Base-by-base conservation (phyloP, 495 filamentous ascomycete genomes). In the Daldinia bambusicola region DNA sequence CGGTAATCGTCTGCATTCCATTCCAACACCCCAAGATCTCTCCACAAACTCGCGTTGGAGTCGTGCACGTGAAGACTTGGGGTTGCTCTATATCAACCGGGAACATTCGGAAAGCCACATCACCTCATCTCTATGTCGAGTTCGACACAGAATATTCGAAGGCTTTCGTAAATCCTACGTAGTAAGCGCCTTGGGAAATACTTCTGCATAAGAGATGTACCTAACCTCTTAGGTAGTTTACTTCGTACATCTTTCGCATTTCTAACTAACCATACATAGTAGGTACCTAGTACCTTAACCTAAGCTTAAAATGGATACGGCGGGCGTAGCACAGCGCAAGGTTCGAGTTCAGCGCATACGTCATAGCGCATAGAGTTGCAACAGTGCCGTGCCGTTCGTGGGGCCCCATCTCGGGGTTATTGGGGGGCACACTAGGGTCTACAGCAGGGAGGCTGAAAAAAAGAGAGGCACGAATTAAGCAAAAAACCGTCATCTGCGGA, bases 21-120 rank as follows among this genome's bases (percentile, higher is more conserved):
- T 66, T 70, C 57, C 58, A 66, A 43, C 57, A 22, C 56, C 61
- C 61, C 69, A 53, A 61, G 56, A 68, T 65, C 65, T 68, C 60
- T 57, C 64, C 70, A 65, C 65, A 68, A 48, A 62, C 58, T 45
- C 7, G 9, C 41, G 34, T 32, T 34, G 32, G n/a, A n/a, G n/a
- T n/a, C 32, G 32, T 8, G 61, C 38, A 53, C 66, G 61, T 10
- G 62, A 61, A 38, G 48, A 55, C 26, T 41, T 22, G 64, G 51
- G 37, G 18, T 34, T 18, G n/a, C 30, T 55, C 31, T 31, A 12
- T 31, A 55, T 36, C 4, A 13, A 26, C 45, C 43, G 40, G 50
- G 41, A 61, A 38, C 12, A 36, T 20, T 62, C 57, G 57, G 52
- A n/a, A 36, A 37, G 20, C 8, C 12, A 37, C 4, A 37, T 55